A percentile compares a stretch with the other conserved stretches of the same genome.
Conservation (phyloP, 352 stramenopile species). For the Globisporangium spinosum region DNA sequence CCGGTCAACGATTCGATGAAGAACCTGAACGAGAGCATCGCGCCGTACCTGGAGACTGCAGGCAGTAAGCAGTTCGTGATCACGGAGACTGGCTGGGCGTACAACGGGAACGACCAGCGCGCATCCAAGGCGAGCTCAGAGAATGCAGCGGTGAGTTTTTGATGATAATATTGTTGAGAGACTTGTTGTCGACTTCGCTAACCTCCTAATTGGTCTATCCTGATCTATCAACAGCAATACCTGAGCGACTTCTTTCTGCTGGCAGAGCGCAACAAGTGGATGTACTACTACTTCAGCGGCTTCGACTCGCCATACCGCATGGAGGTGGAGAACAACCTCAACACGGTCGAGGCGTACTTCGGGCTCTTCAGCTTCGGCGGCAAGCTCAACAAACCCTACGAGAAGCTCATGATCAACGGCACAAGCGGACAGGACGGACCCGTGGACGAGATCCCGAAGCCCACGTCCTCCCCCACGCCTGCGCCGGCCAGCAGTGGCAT, state of each 20-base stretch:
- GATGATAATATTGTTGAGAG: background rate
- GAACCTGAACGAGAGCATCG: conserved; percentile 46
- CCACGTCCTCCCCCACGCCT: conserved; percentile 6
- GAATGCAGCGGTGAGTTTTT: conserved; percentile 25
- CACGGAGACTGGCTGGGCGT: conserved; percentile 66
- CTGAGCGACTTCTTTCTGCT: conserved; percentile 62
- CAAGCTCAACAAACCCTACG: conserved; percentile 22
- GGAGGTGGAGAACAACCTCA: conserved; percentile 15
- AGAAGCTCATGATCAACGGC: conserved; percentile 20
- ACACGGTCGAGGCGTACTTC: conserved; percentile 69
- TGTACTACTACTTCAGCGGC: conserved; percentile 33
- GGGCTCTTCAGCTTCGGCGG: conserved; percentile 36
- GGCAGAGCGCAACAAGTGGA: conserved; percentile 31
- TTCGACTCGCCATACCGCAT: conserved; percentile 31
- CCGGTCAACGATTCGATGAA: conserved; percentile 31
- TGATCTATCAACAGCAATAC: conserved; percentile 27
- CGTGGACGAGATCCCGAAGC: conserved; percentile 1
- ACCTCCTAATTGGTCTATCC: background rate
- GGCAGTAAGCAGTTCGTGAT: conserved; percentile 62
- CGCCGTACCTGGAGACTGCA: conserved; percentile 25
- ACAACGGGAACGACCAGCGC: conserved; percentile 25
- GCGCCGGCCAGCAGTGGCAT: background rate
- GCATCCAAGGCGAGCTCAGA: conserved; percentile 33
- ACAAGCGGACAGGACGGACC: conserved; percentile 12
- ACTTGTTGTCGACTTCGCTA: background rate